Conservation (phyloP, 768 basidiomycete genomes). For the Holtermanniella nyarrowii region DNA sequence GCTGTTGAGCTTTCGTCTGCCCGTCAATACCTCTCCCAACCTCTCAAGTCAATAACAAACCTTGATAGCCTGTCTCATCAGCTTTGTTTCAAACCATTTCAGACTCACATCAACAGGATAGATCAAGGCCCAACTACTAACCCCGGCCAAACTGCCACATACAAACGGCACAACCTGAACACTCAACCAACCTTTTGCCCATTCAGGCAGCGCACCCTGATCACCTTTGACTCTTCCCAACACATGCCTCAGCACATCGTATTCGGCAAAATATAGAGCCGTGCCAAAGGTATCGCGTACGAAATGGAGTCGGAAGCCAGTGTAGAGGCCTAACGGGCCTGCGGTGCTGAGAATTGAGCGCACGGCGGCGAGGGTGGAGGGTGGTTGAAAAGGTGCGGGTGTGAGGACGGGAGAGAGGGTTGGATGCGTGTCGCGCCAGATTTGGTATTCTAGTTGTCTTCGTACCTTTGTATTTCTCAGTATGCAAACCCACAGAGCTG, state of each 20-base stretch:
- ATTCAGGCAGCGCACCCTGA: conserved; percentile 38
- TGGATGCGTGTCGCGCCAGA: conserved; percentile 53
- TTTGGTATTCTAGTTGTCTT: conserved; percentile 82
- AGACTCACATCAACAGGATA: conserved; percentile 79
- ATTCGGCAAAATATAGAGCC: conserved; percentile 84
- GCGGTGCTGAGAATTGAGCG: conserved; percentile 54
- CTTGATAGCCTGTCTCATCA: conserved; percentile 31
- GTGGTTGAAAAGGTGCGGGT: conserved; percentile 51
- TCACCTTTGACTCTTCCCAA: conserved; percentile 51
- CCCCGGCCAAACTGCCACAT: conserved; percentile 82
- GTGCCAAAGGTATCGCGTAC: conserved; percentile 85
- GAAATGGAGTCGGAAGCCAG: conserved; percentile 79
- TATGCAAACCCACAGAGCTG: not conserved
- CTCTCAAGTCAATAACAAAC: conserved; percentile 50
- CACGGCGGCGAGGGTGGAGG: conserved; percentile 67
- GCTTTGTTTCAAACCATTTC: conserved; percentile 32
- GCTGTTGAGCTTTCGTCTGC: conserved; percentile 88
- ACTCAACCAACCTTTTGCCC: conserved; percentile 57
- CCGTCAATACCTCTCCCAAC: not conserved
- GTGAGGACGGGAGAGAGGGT: conserved; percentile 6
- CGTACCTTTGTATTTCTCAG: conserved; percentile 51
- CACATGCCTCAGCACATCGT: conserved; percentile 80
- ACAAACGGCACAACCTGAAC: conserved; percentile 78
- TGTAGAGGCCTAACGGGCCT: conserved; percentile 40
- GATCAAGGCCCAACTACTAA: conserved; percentile 65